Evolutionary conservation across 2,329 filamentous ascomycete species (phyloP), one percentile per base, ranked within the genome.

Genomic region (Beauveria sp.): DNA sequence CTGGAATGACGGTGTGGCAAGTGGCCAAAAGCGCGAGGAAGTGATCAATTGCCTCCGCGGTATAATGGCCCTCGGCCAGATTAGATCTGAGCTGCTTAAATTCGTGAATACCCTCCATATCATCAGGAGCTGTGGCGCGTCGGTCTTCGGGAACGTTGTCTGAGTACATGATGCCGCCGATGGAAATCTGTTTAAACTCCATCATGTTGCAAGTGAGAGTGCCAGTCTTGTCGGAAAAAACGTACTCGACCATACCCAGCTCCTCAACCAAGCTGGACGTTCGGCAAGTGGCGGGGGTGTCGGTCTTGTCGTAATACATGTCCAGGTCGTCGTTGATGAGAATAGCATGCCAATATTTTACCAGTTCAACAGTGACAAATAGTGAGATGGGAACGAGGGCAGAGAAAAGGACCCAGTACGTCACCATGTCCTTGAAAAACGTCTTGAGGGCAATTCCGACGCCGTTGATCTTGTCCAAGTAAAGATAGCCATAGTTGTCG

Each of bases 181-280:
- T 97, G 0, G 90, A 89, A 69, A 90, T 96, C 74, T 97, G 92
- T 71, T 92, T 92, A 74, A 97, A 99, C 73, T 97, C 93, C 94
- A 99, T 97, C 82, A 91, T 87, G 71, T 97, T 97, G 76, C 92
- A 96, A n/a, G 93, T 97, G 69, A 97, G 79, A 4, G 93, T 97
- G 48, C 93, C 93, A 1, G 93, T 97, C 79, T 97, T 97, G 79
- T 97, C 93, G 0, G 92, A 97, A 73, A 99, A 99, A 65, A 99
- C 94, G 70, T 96, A 99, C 70, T 97, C 94, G 50, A 99, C 96
- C 83, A 97, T 96, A 60, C 94, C 94, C 50, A 99, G 78, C 71
- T 99, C 96, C 76, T 99, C 94, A 12, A 99, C 94, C 71, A 99
- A 79, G 66, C 92, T 97, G 2, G 93, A 97, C 0, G 94, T 99